A percentile compares a stretch with the other conserved stretches of the same genome.
These are phyloP conservation scores for Xylaria palmicola DNA, from an alignment of 495 filamentous ascomycete genomes.

Conservation along the genomic window DNA sequence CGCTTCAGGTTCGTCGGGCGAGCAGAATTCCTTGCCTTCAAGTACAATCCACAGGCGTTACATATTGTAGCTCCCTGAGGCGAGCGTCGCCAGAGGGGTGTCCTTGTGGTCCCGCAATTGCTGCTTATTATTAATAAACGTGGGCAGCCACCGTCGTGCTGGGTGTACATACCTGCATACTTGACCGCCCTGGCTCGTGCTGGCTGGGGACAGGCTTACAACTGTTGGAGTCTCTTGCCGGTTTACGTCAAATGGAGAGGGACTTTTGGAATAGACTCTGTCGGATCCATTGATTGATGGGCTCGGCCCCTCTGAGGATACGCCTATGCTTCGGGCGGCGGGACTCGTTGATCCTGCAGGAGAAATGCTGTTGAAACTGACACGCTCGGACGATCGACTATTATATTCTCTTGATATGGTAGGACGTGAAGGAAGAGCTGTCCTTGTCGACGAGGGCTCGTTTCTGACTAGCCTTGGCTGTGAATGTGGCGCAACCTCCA, in stretches of 20 bases:
- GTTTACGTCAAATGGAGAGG: slow-evolving; percentile 29
- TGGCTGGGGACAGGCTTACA: slow-evolving; percentile 18
- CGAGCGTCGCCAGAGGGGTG: slow-evolving; percentile 91
- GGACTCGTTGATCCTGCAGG: slow-evolving; percentile 28
- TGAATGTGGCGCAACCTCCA: slow-evolving; percentile 26
- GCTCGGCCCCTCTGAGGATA: slow-evolving; percentile 28
- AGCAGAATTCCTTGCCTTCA: slow-evolving; percentile 86
- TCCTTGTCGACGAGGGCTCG: slow-evolving; percentile 25
- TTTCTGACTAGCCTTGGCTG: slow-evolving; percentile 22
- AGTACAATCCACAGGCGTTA: slow-evolving; percentile 95
- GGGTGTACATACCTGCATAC: slow-evolving; percentile 51
- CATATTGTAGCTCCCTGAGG: slow-evolving; percentile 93
- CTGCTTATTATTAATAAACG: slow-evolving; percentile 46
- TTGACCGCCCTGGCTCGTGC: slow-evolving; percentile 42
- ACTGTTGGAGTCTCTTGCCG: slow-evolving; percentile 24
- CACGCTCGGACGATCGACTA: slow-evolving; percentile 25
- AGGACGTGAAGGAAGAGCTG: slow-evolving; percentile 31
- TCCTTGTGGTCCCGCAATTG: slow-evolving; percentile 92
- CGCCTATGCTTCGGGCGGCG: slow-evolving; percentile 24
- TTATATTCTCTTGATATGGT: slow-evolving; percentile 26
- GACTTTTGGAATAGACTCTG: slow-evolving; percentile 30
- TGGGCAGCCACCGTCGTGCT: background rate
- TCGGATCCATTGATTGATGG: slow-evolving; percentile 32
- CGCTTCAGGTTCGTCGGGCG: slow-evolving; percentile 88
- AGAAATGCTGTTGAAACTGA: slow-evolving; percentile 21